Evolutionary conservation across 805 yeast species (phyloP), one percentile per base, ranked within the genome.

Genomic region (Kuraishia hungarica): DNA sequence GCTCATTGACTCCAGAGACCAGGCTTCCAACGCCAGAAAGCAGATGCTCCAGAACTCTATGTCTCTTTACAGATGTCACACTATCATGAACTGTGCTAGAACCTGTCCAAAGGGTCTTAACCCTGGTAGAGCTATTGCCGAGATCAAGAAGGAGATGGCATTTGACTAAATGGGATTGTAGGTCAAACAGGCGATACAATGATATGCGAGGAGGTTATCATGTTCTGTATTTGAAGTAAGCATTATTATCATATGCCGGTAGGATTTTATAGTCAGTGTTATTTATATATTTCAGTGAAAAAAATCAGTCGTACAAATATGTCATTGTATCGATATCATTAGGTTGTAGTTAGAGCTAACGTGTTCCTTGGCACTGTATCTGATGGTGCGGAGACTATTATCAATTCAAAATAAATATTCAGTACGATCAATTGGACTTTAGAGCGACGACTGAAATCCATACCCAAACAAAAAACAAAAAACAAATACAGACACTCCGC

Each of bases 71-170:
- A 87, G 99, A 81, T 94, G 99, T 75, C 99, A 93, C 79, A 94
- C 99, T 57, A 94, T 94, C 69, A 89, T 94, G 97, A 94, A 94
- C 83, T 94, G 99, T 83, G 82, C 99, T 54, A 86, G 83, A 71
- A 94, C 99, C 56, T 94, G 99, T 80, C 99, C 99, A 64, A 94
- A 85, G 63, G 97, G 97, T 61, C 82, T 94, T 78, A 94, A 94
- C 76, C 99, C 99, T 51, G 99, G 98, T 77, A 79, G 71, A 66
- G 98, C 99, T 57, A 94, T 94, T 75, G 98, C 98, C 61, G 91
- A 90, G 75, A 91, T 94, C 74, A 94, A 94, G 82, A 92, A 90
- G 79, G 84, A 84, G 68, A 81, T 94, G 81, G 94, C 97, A 54
- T 80, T 87, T 66, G 90, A 82, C 63, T 85, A 77, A 69, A 63